phyloP scores from a whole-genome alignment of 768 basidiomycete species.

The Agaricus bisporus region DNA sequence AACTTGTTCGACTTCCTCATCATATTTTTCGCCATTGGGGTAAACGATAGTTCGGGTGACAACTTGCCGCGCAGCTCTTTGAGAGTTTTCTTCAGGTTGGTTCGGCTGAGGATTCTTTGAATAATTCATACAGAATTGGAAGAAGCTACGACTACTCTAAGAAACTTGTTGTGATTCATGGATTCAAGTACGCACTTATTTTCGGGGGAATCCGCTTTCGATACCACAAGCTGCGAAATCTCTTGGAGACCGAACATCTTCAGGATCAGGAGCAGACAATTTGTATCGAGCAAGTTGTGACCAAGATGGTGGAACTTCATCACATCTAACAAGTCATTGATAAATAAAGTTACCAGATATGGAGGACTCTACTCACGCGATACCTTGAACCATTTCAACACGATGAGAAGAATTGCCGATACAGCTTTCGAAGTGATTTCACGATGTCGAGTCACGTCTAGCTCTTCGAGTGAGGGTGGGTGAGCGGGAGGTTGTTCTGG shows the following conservation, averaged over 20 bases:
- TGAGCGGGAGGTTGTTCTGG: constrained; percentile 57
- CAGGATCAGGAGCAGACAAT: constrained; percentile 86
- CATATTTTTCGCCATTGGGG: constrained; percentile 68
- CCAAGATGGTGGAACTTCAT: constrained; percentile 99
- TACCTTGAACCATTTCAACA: constrained; percentile 97
- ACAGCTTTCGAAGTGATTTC: constrained; percentile 98
- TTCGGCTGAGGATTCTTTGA: constrained; percentile 56
- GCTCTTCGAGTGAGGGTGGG: constrained; percentile 81
- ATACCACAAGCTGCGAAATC: constrained; percentile 74
- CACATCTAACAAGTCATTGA: constrained; percentile 51
- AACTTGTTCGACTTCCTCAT: constrained; percentile 88
- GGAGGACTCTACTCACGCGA: constrained; percentile 65
- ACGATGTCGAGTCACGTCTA: constrained; percentile 89
- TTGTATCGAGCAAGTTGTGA: constrained; percentile 92
- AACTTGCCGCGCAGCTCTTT: constrained; percentile 53
- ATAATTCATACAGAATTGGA: constrained; percentile 87
- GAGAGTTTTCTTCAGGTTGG: constrained; percentile 61
- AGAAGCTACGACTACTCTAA: constrained; percentile 62
- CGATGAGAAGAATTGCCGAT: constrained; percentile 85
- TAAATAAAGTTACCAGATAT: not conserved
- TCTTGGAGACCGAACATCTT: constrained; percentile 99
- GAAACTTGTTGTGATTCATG: not conserved
- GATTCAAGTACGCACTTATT: constrained; percentile 53
- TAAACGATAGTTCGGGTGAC: constrained; percentile 49
- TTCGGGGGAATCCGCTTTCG: constrained; percentile 83